Base-by-base conservation (phyloP, 805 yeast genomes). In the Lipomyces yamadae region DNA sequence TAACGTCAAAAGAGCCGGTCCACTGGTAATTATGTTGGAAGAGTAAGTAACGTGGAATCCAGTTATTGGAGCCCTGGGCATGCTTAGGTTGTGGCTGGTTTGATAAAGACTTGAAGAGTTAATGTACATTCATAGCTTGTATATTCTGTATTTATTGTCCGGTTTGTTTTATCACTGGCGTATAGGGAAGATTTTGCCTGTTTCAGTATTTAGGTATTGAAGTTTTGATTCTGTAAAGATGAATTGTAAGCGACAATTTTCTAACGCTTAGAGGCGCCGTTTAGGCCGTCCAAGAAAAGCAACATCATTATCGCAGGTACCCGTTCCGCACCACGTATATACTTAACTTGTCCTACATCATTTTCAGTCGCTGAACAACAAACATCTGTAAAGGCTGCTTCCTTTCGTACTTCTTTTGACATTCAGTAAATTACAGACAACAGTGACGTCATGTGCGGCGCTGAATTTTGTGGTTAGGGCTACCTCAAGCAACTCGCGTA, bases 1-100 rank as follows among this genome's bases (percentile, higher is more conserved):
- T 50, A 56, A 45, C 7, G 63, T 65, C 32, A 68, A 66, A 39
- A 34, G 64, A 1, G 70, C 67, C 30, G 71, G 71, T 5, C 68
- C 69, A n/a, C 58, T 68, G 4, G 42, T 68, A 6, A 70, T 68
- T 45, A 45, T 32, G 18, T 45, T 68, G 45, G 71, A 68, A 24
- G 70, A 62, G 10, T 64, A 35, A 52, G 37, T 32, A 32, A 6
- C 3, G 32, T 13, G 29, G 37, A 37, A 39, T 33, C 18, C 30
- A 5, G 8, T 45, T 39, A 24, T 24, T 24, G 24, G 24, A 24
- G 24, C 24, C 61, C 1, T 37, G 15, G 61, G 39, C 34, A 24
- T 56, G 10, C 13, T 55, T 13, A 29, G 18, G 61, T 15, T 24
- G 53, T 33, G 48, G 8, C 53, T 24, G 24, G 3, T 57, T 33